Percentiles rank a stretch among this genome's conserved stretches.
These are phyloP conservation scores for Turnera subulata DNA, from an alignment of 345 rosid species.

Conservation along the genomic window DNA sequence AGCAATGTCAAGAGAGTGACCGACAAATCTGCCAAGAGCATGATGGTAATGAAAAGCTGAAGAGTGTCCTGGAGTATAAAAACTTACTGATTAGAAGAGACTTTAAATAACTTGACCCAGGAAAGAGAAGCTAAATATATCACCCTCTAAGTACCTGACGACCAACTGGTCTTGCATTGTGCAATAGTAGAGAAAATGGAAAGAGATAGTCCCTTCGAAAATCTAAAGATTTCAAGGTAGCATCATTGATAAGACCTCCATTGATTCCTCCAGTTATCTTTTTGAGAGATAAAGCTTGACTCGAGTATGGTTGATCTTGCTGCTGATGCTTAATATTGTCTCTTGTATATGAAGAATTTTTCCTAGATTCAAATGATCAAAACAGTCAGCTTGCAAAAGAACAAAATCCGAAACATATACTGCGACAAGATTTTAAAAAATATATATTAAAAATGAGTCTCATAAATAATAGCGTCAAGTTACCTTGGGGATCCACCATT, in stretches of 20 bases:
- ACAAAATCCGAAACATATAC: no score
- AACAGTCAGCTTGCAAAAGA: no score
- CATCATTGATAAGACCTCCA: constrained; percentile 80
- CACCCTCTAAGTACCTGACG: constrained; percentile 57
- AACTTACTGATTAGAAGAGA: constrained; percentile 6
- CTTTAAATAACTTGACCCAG: background rate
- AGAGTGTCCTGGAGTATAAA: constrained; percentile 65
- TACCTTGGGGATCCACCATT: constrained; percentile 59
- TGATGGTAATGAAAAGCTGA: constrained; percentile 67
- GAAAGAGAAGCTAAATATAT: constrained; percentile 3
- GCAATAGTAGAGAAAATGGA: constrained; percentile 72
- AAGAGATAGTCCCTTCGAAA: constrained; percentile 66
- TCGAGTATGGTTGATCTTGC: constrained; percentile 47
- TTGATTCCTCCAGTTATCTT: constrained; percentile 83
- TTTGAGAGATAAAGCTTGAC: constrained; percentile 73
- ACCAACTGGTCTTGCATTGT: constrained; percentile 85
- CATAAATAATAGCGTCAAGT: background rate
- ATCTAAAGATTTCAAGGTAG: constrained; percentile 65
- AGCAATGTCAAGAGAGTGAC: constrained; percentile 79
- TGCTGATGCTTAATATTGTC: constrained; percentile 50
- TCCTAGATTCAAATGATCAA: constrained; percentile 34
- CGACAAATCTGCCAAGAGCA: constrained; percentile 86
- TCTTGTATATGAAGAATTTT: constrained; percentile 36
- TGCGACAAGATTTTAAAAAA: no score
- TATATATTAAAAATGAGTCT: no score